Evolutionary conservation across 495 filamentous ascomycete genomes (phyloP).

Genomic region (Annulohypoxylon bovei): DNA sequence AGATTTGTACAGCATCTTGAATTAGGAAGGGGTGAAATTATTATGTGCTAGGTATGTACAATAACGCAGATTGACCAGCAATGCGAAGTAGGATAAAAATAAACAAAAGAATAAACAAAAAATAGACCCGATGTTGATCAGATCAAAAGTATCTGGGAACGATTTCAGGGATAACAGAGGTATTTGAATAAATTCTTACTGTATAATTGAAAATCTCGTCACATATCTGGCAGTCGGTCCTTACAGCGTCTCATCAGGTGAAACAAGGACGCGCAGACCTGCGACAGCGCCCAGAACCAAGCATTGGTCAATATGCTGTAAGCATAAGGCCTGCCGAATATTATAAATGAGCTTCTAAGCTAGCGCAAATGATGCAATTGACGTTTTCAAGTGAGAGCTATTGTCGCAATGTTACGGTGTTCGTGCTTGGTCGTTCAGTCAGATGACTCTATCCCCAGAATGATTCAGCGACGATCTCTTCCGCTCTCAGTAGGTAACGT

Average conservation of each 20-base stretch:
- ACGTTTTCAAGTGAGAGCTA: neutral
- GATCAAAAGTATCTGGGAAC: conserved; percentile 7
- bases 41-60: conserved; percentile 7
- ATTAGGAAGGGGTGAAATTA: conserved; percentile 5
- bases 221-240: conserved; percentile 1
- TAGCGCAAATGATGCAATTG: conserved; percentile 21
- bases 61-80: conserved; percentile 37
- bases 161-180: conserved; percentile 7
- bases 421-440: neutral
- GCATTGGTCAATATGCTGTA: conserved; percentile 1
- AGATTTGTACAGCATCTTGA: conserved; percentile 48
- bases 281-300: conserved; percentile 37
- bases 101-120: neutral
- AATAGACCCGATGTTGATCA: neutral
- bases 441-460: neutral
- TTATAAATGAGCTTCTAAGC: conserved; percentile 2
- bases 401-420: neutral
- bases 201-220: conserved; percentile 16
- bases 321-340: neutral
- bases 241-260: conserved; percentile 28
- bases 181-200: conserved; percentile 37
- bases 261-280: conserved; percentile 34
- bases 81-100: conserved; percentile 23
- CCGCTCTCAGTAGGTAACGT: conserved; percentile 9
- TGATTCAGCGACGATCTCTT: conserved; percentile 19